Base-by-base conservation (phyloP, 148 eudicot species). In the Silene conica region DNA sequence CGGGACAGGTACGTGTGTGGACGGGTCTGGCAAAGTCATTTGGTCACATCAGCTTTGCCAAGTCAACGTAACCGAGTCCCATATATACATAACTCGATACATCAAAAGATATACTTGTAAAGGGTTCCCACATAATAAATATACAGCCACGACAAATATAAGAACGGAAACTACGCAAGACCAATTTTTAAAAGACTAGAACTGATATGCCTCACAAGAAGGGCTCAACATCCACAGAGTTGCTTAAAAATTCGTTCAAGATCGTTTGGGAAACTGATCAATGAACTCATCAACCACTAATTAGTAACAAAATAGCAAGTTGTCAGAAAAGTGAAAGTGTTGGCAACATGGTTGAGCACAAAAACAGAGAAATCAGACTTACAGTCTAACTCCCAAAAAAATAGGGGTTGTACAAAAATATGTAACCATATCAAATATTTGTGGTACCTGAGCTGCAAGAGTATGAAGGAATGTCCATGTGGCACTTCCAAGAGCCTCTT, bases 391-490 rank as follows among this genome's bases (percentile, higher is more conserved):
- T 45, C n/a, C 8, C 0, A 3, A 20, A 12, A 22, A 14, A 69
- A 69, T 13, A 43, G 26, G 45, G 46, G 46, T 25, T 6, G 45
- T 38, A 28, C 48, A 22, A 54, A 45, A 25, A 6, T 4, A 41
- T 26, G 18, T 16, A 6, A 55, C 26, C 26, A 6, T 4, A 31
- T 52, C 20, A 31, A 54, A 67, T 41, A 18, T 46, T 69, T n/a
- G 48, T 23, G 59, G 81, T 64, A 91, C 97, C 97, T 91, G 97
- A 82, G 98, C 97, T 45, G 84, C 98, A 79, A 91, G 92, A 80
- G 97, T 89, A 82, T 91, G 98, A 69, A 94, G 91, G 80, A 91
- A 91, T 64, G 93, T 94, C 97, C 98, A 91, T 10, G 98, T 94
- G 28, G 96, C 91, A 78, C 90, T 92, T 81, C 98, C 97, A 79